These are phyloP conservation scores for Calonectria pteridis DNA, from an alignment of 2,329 filamentous ascomycete genomes.

Conservation along the genomic window DNA sequence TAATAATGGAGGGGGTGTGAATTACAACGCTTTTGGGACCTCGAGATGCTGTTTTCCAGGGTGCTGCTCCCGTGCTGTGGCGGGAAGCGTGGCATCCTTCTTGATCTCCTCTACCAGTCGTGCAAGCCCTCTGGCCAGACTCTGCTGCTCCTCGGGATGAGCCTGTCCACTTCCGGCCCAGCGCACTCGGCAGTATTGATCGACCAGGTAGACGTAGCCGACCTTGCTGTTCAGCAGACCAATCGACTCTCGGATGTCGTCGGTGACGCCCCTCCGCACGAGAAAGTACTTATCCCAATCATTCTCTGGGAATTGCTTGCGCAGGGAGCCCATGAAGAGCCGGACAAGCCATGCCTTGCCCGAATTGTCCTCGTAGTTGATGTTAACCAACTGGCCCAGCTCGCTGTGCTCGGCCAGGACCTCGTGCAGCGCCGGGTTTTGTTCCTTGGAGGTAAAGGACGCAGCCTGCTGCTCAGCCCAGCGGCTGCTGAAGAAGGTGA, in stretches of 20 bases:
- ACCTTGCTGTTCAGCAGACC: conserved; percentile 89
- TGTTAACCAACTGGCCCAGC: conserved; percentile 80
- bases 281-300: conserved; percentile 74
- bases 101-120: conserved; percentile 72
- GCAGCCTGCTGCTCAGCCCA: conserved; percentile 89
- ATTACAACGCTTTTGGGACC: conserved; percentile 44
- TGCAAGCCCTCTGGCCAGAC: conserved; percentile 73
- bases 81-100: conserved; percentile 50
- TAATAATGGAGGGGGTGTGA: conserved; percentile 30
- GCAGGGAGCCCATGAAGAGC: conserved; percentile 67
- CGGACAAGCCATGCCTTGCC: conserved; percentile 72
- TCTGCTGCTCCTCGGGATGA: conserved; percentile 74
- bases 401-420: conserved; percentile 67
- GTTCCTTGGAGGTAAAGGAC: conserved; percentile 74
- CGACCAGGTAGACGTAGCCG: conserved; percentile 92
- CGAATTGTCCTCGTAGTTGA: conserved; percentile 89
- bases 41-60: conserved; percentile 48
- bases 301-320: conserved; percentile 61
- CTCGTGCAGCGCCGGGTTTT: conserved; percentile 78
- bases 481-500: conserved; percentile 83
- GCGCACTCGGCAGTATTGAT: conserved; percentile 87
- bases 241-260: conserved; percentile 72
- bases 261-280: conserved; percentile 68
- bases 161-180: conserved; percentile 89
- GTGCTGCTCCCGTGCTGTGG: conserved; percentile 50